These are phyloP conservation scores for Suhomyces wounanorum DNA, from an alignment of 1,139 yeast genomes.

Conservation along the genomic window DNA sequence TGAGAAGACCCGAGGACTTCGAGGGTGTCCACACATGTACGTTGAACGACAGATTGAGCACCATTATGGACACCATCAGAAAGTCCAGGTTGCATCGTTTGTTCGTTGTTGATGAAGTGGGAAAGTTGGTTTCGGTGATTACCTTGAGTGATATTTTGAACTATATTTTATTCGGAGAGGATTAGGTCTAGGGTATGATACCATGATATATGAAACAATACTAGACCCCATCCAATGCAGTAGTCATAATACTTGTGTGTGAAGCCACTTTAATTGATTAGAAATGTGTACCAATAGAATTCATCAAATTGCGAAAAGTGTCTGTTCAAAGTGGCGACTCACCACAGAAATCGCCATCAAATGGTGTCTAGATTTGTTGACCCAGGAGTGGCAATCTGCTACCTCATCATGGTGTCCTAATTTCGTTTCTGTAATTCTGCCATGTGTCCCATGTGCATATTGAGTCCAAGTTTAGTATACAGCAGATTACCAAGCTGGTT, in stretches of 20 bases:
- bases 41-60: conserved; percentile 78
- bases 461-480: no score
- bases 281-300: no score
- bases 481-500: no score
- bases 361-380: no score
- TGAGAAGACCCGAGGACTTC: conserved; percentile 93
- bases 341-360: no score
- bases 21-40: conserved; percentile 99
- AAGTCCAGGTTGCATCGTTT: conserved; percentile 89
- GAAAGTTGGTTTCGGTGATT: conserved; percentile 77
- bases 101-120: conserved; percentile 85
- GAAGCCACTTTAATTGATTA: no score
- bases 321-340: no score
- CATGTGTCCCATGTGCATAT: no score
- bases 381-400: no score
- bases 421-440: no score
- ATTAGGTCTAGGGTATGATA: conserved; percentile 19
- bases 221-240: neutral
- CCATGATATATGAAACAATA: neutral
- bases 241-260: neutral
- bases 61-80: conserved; percentile 91
- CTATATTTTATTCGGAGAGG: conserved; percentile 75
- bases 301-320: no score
- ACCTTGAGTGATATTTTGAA: conserved; percentile 89
- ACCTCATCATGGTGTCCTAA: no score